Evolutionary conservation across 2,329 filamentous ascomycete species (phyloP).

Genomic region (Colletotrichum sidae): DNA sequence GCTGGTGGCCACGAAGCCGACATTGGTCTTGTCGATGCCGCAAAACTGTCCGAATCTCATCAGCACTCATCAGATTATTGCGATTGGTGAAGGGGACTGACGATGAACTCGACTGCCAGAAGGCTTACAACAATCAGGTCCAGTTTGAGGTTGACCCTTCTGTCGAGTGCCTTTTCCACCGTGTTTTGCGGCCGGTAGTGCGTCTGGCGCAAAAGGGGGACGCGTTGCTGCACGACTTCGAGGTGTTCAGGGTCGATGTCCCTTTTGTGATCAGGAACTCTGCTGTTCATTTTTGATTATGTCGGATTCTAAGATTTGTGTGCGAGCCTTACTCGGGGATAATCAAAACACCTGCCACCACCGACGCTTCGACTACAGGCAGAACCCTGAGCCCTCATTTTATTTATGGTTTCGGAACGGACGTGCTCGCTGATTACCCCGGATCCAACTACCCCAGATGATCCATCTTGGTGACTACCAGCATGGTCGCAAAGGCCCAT

Average conservation of each 20-base stretch:
- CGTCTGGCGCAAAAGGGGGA: not conserved
- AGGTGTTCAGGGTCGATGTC: slow-evolving; percentile 29
- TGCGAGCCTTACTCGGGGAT: not conserved
- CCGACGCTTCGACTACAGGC: no score
- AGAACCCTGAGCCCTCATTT: no score
- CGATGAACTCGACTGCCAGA: slow-evolving; percentile 39
- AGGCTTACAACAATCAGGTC: slow-evolving; percentile 36
- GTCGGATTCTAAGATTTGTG: not conserved
- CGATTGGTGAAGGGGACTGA: not conserved
- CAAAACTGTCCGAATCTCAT: slow-evolving; percentile 32
- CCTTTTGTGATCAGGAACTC: not conserved
- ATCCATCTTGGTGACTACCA: no score
- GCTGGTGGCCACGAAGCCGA: slow-evolving; percentile 41
- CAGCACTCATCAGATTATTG: not conserved
- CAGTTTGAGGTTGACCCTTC: slow-evolving; percentile 36
- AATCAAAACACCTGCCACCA: no score
- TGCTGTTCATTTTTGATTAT: not conserved
- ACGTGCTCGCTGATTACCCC: no score
- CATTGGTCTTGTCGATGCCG: slow-evolving; percentile 41
- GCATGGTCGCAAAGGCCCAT: no score
- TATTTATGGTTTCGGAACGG: no score
- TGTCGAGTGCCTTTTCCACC: slow-evolving; percentile 36
- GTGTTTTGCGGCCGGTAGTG: slow-evolving; percentile 34
- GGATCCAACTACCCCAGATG: no score
- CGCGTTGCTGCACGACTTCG: slow-evolving; percentile 5